Percentiles rank a stretch among this genome's conserved stretches.
phyloP scores from a whole-genome alignment of 2,329 filamentous ascomycete genomes.

The Sarocladium brachiariae region DNA sequence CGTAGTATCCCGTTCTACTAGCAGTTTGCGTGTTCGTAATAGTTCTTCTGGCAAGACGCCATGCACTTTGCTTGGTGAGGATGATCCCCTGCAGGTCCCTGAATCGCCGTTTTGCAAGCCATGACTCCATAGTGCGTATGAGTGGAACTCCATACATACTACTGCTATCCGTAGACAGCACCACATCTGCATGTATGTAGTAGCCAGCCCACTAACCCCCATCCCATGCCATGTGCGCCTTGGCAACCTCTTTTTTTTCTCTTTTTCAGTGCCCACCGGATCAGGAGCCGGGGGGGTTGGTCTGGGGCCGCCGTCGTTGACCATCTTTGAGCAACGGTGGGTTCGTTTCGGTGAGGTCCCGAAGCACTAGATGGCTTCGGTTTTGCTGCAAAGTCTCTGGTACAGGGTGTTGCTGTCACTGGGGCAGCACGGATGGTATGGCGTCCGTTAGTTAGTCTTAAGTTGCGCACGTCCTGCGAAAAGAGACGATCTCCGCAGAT shows the following conservation, averaged over 20 bases:
- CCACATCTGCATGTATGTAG: neutral
- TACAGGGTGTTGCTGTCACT: neutral
- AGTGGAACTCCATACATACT: neutral
- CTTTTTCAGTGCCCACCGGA: neutral
- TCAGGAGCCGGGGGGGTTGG: neutral
- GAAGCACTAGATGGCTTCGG: neutral
- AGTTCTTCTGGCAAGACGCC: too few relatives aligned
- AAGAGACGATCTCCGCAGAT: neutral
- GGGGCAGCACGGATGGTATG: neutral
- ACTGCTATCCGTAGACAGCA: neutral
- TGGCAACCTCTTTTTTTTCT: too few relatives aligned
- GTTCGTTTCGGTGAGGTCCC: neutral
- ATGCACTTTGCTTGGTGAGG: neutral
- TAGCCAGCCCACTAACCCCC: neutral
- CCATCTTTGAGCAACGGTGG: too few relatives aligned
- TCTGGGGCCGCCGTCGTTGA: neutral
- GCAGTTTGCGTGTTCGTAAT: too few relatives aligned
- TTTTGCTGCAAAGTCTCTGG: neutral
- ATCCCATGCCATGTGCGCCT: neutral
- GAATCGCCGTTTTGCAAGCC: neutral
- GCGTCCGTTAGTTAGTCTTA: neutral
- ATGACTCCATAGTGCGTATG: too few relatives aligned
- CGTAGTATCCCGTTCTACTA: too few relatives aligned
- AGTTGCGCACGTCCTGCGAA: neutral
- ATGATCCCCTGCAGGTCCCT: constrained; percentile 2